These are phyloP conservation scores for Pterulicium gracile DNA, from an alignment of 1,284 basidiomycete species.

Conservation along the genomic window DNA sequence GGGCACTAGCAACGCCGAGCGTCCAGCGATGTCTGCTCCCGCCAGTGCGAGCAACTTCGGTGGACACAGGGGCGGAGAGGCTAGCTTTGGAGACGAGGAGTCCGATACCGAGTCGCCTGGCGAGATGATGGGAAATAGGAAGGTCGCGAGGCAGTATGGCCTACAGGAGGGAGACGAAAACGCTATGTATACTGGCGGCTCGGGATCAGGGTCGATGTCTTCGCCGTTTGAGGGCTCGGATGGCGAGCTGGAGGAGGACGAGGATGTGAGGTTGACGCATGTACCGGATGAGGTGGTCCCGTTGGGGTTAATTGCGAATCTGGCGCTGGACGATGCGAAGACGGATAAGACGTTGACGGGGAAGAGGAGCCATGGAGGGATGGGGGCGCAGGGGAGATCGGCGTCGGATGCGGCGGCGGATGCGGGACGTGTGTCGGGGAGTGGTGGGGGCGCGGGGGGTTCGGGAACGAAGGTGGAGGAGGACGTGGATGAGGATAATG, in stretches of 20 bases:
- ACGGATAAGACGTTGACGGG: constrained; percentile 20
- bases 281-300: constrained; percentile 62
- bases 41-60: constrained; percentile 8
- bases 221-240: constrained; percentile 7
- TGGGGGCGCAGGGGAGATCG: constrained; percentile 26
- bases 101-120: neutral
- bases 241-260: constrained; percentile 15
- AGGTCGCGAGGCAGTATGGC: constrained; percentile 9
- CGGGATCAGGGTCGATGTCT: constrained; percentile 12
- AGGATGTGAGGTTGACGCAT: constrained; percentile 30
- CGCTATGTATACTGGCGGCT: constrained; percentile 14
- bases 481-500: neutral
- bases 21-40: constrained; percentile 12
- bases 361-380: constrained; percentile 24
- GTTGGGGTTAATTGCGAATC: constrained; percentile 59
- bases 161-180: constrained; percentile 21
- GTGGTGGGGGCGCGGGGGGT: constrained; percentile 20
- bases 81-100: neutral
- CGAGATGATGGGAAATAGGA: constrained; percentile 19
- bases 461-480: constrained; percentile 48
- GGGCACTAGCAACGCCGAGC: constrained; percentile 16
- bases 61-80: neutral
- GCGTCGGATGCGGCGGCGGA: neutral
- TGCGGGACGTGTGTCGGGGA: neutral
- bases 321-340: constrained; percentile 47